Evolutionary conservation across 495 filamentous ascomycete species (phyloP), one percentile per base, ranked within the genome.

Genomic region (Antarctomyces pellizariae): DNA sequence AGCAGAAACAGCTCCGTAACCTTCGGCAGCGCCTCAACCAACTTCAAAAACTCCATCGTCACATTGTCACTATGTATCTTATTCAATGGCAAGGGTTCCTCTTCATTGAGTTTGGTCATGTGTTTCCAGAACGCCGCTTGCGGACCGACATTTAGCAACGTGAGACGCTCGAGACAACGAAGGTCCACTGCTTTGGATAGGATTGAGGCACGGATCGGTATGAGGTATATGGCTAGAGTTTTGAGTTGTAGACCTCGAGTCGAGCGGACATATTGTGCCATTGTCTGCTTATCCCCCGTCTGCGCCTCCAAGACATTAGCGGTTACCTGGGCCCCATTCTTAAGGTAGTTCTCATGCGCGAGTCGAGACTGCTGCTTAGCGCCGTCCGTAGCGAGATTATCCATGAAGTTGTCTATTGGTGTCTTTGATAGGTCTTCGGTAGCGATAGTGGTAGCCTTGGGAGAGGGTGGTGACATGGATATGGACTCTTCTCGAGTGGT

Each of bases 11-110:
- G 46, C 33, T 70, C 64, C 12, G 54, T 50, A 9, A 71, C 33
- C 30, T 44, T 48, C 6, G 57, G 37, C 7, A 71, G 54, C 24
- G 57, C 48, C 4, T 50, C 43, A 2, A 65, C 41, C 18, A 63
- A 56, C 0, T 41, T 46, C 16, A 69, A 33, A 29, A 73, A 67
- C 1, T 36, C 36, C 7, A 39, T 23, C 1, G 59, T 57, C 10
- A 69, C 62, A 31, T 71, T 58, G 34, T 73, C 67, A 2, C 64
- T 71, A 35, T 60, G 56, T 14, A 73, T 58, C 26, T 56, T 59
- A 19, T 52, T 47, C 8, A 73, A 44, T 4, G 53, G 44, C 17
- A 68, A 43, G 0, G 57, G 55, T 3, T 44, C 37, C 13, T 49
- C 27, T 28, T 50, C 53, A 36, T 68, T 64, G 31, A 64, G 45